Conservation (phyloP, 495 filamentous ascomycete genomes). For the Emericellopsis terricola region DNA sequence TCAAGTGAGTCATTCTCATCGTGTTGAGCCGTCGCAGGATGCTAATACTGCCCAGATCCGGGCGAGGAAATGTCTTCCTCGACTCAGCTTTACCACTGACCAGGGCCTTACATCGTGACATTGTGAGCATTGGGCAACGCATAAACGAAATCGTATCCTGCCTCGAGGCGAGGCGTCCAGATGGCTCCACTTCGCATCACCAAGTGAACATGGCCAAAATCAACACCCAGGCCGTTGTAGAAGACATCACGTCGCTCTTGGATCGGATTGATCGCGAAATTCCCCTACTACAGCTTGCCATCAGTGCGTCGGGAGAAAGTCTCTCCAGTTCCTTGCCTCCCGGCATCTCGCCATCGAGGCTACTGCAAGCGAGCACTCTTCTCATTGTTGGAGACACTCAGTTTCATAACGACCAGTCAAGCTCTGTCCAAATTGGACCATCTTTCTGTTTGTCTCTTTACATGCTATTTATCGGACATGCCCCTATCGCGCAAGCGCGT, state of each 20-base stretch:
- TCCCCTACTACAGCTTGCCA: constrained; percentile 83
- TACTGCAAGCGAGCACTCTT: constrained; percentile 88
- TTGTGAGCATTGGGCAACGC: constrained; percentile 65
- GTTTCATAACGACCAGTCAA: constrained; percentile 44
- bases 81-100: constrained; percentile 79
- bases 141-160: constrained; percentile 50
- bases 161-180: constrained; percentile 38
- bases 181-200: constrained; percentile 25
- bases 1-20: constrained; percentile 41
- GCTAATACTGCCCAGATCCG: constrained; percentile 36
- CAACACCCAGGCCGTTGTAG: constrained; percentile 52
- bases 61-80: constrained; percentile 84
- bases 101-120: constrained; percentile 72
- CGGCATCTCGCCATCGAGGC: constrained; percentile 74
- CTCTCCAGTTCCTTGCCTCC: constrained; percentile 60
- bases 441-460: constrained; percentile 82
- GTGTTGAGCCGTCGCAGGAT: constrained; percentile 3
- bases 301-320: constrained; percentile 84
- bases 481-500: constrained; percentile 25
- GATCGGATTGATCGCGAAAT: constrained; percentile 79
- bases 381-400: constrained; percentile 77
- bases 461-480: constrained; percentile 85
- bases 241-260: constrained; percentile 61
- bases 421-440: constrained; percentile 70
- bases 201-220: constrained; percentile 19